Base-by-base conservation (phyloP, 2,329 filamentous ascomycete genomes). In the Aspergillus spinulosporus region DNA sequence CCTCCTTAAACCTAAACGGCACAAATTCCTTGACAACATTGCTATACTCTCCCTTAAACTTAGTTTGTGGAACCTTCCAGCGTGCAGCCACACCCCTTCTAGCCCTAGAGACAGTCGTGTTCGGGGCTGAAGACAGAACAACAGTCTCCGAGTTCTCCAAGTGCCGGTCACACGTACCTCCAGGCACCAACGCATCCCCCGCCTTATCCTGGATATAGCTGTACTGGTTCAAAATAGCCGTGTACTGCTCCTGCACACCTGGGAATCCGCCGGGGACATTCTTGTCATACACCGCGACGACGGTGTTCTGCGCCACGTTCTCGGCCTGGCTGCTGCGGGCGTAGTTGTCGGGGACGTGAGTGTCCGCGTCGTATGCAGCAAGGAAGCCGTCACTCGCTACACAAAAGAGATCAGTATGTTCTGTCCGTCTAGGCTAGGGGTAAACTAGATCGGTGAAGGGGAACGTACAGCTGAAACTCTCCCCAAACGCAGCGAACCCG, bases 251-350 rank as follows among this genome's bases (percentile, higher is more conserved):
- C 29, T 52, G 49, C 14, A 40, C 39, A 5, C 47, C 48, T 12
- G 47, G 47, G 31, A 57, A 57, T 1, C 54, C 54, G 12, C 54
- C 54, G 3, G 28, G 43, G 42, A 48, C 45, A 15, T 47, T 47
- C 9, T 11, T n/a, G 45, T 57, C 54, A 31, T 57, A 57, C 5
- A 57, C 54, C 1, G 40, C 40, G 4, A 57, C 54, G 2, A 57
- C 54, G 12, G 49, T 57, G 34, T 57, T 57, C 36, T 57, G 54
- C 11, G 54, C 54, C 8, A 57, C 54, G 32, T 57, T 57, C 44
- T 57, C 54, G 36, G 45, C 54, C 4, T 57, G 54, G 44, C 45
- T 52, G 36, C 31, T 43, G 1, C 37, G 54, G 3, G 54, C 54
- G 43, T 57, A 57, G 28, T 57, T 21, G 34, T 57, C 54, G 15